Evolutionary conservation across 2,329 filamentous ascomycete genomes (phyloP).

Genomic region (Neocatenulostroma microsporum): DNA sequence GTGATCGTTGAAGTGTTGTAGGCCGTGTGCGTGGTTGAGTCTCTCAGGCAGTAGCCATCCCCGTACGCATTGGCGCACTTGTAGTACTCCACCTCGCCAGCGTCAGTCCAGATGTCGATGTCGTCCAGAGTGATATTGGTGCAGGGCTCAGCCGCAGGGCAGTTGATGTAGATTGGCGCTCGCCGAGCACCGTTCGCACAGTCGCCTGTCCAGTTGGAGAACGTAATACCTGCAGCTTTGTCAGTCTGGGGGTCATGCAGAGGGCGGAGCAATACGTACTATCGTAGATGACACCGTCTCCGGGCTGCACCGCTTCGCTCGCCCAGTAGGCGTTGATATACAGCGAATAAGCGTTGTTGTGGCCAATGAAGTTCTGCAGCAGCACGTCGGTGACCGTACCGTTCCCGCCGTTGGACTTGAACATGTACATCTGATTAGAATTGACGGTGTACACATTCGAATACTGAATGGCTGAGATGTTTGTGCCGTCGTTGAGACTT

Average conservation of each 20-base stretch:
- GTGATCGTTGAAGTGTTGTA: conserved; percentile 32
- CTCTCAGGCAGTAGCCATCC: conserved; percentile 36
- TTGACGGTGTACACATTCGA: conserved; percentile 51
- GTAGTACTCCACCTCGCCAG: conserved; percentile 22
- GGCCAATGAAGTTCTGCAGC: conserved; percentile 53
- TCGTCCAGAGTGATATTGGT: conserved; percentile 44
- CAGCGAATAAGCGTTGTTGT: conserved; percentile 51
- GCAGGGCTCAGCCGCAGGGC: conserved; percentile 46
- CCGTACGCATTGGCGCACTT: background rate
- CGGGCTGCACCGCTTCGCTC: no score
- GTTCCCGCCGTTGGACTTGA: conserved; percentile 53
- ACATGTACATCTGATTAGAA: conserved; percentile 54
- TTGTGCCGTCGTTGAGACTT: conserved; percentile 43
- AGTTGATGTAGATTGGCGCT: conserved; percentile 45
- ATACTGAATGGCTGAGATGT: conserved; percentile 48
- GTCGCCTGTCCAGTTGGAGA: conserved; percentile 51
- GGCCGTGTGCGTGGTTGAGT: conserved; percentile 15
- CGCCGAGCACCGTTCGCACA: conserved; percentile 43
- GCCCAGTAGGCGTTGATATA: no score
- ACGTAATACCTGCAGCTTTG: no score
- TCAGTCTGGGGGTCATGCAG: no score
- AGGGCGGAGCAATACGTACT: no score
- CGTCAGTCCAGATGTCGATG: conserved; percentile 48
- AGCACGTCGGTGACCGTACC: conserved; percentile 45
- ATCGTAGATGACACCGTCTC: conserved; percentile 49